Base-by-base conservation (phyloP, 2,329 filamentous ascomycete genomes). In the Stenocarpella maydis region DNA sequence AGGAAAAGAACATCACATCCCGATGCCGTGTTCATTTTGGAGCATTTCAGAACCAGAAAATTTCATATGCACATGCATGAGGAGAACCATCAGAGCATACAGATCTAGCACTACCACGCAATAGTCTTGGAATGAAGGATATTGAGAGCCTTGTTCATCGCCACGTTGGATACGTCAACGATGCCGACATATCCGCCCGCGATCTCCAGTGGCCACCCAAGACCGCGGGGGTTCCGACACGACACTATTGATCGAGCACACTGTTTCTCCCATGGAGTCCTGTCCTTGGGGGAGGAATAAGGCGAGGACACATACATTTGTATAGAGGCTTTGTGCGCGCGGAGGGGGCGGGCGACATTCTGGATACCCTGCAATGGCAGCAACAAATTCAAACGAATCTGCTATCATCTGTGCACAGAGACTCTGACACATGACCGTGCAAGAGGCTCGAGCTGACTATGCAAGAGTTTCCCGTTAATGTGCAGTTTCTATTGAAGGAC, bases 401-500 rank as follows among this genome's bases (percentile, higher is more conserved):
- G 37, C 37, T 41, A 41, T 43, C 15, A 7, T 19, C 4, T 19
- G 17, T 43, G 12, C 39, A 8, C 39, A 43, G 3, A 19, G 1
- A 3, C 12, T 43, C 4, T 19, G 14, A 43, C 7, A 17, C 8
- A 1, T 19, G 19, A 43, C 15, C 3, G 17, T 43, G 39, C 39
- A 43, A 8, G 39, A 19, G 39, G 4, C 39, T 43, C 19, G 39
- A 43, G 19, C 15, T 43, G 15, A 17, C 10, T 43, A 15, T 43
- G 14, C 39, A 43, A 17, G 5, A 12, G 19, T 43, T 43, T 43
- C 15, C 15, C 7, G 15, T 19, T 43, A 19, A 43, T 43, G 14
- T 43, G 17, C 68, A 77, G 26, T 52, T 71, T 3, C 75, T 74
- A 45, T 78, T 75, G 65, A 74, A 26, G 41, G 31, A 47, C 4